phyloP scores from a whole-genome alignment of 805 yeast genomes.

The Kodamaea hsintzibuensis region DNA sequence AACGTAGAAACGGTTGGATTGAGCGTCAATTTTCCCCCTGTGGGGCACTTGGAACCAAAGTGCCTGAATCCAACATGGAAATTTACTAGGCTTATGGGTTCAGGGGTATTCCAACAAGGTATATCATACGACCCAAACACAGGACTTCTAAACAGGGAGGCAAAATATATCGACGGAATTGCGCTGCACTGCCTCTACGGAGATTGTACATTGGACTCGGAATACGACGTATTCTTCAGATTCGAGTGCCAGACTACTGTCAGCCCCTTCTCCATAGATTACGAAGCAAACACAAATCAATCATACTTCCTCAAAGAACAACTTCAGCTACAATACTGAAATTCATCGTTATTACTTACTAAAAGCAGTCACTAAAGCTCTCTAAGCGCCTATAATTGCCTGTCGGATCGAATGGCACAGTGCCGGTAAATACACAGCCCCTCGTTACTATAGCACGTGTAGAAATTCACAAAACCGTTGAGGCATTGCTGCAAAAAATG shows the following conservation, averaged over 20 bases:
- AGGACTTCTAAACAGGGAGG: conserved; percentile 7
- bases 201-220: conserved; percentile 12
- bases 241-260: conserved; percentile 43
- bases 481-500: not conserved
- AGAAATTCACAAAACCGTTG: not conserved
- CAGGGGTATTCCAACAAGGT: conserved; percentile 12
- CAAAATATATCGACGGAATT: conserved; percentile 16
- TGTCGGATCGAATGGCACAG: not conserved
- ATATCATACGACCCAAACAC: conserved; percentile 10
- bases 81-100: conserved; percentile 14
- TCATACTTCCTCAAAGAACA: conserved; percentile 15
- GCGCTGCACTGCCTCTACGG: conserved; percentile 13
- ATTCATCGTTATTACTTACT: not conserved
- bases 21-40: conserved; percentile 27
- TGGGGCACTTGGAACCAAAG: conserved; percentile 24
- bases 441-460: not conserved
- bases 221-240: conserved; percentile 14
- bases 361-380: not conserved
- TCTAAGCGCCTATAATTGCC: not conserved
- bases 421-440: not conserved
- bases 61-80: conserved; percentile 16
- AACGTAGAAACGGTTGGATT: conserved; percentile 18
- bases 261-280: conserved; percentile 50
- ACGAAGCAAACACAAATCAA: conserved; percentile 34
- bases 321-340: not conserved